Evolutionary conservation across 345 rosid species (phyloP).

Genomic region (Aurinia saxatilis): DNA sequence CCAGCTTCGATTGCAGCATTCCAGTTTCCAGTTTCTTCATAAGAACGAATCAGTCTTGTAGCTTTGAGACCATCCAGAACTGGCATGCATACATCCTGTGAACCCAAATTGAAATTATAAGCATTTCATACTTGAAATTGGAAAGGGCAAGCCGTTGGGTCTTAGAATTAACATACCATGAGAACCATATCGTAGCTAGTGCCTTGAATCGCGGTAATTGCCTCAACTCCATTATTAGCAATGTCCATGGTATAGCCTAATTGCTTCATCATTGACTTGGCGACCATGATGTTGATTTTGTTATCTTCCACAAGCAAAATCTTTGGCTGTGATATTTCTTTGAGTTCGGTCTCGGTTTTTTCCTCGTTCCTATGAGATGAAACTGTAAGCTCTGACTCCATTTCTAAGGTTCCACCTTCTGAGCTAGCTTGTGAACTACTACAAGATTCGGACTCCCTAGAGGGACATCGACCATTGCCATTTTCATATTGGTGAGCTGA

Average conservation of each 20-base stretch:
- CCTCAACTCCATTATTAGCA: conserved; percentile 80
- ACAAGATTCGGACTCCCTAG: conserved; percentile 22
- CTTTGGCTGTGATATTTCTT: conserved; percentile 51
- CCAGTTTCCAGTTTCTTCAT: conserved; percentile 82
- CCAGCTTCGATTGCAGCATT: conserved; percentile 70
- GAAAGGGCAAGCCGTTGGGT: neutral
- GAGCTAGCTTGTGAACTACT: conserved; percentile 31
- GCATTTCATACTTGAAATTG: neutral
- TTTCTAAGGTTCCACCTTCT: conserved; percentile 22
- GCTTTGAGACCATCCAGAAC: conserved; percentile 92
- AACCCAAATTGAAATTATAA: neutral
- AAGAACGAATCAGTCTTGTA: conserved; percentile 80
- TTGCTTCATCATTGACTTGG: conserved; percentile 82
- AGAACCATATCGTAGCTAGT: conserved; percentile 62
- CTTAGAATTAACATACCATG: conserved; percentile 62
- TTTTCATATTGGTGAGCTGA: conserved; percentile 22
- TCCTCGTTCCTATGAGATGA: conserved; percentile 33
- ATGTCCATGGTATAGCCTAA: conserved; percentile 69
- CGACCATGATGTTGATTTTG: conserved; percentile 82
- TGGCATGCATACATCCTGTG: conserved; percentile 96
- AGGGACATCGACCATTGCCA: conserved; percentile 15
- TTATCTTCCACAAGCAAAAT: conserved; percentile 96
- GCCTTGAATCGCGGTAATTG: conserved; percentile 52
- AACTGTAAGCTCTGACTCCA: conserved; percentile 28
- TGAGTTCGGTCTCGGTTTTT: conserved; percentile 17